Base-by-base conservation (phyloP, 805 yeast species). In the Candida michaelii region DNA sequence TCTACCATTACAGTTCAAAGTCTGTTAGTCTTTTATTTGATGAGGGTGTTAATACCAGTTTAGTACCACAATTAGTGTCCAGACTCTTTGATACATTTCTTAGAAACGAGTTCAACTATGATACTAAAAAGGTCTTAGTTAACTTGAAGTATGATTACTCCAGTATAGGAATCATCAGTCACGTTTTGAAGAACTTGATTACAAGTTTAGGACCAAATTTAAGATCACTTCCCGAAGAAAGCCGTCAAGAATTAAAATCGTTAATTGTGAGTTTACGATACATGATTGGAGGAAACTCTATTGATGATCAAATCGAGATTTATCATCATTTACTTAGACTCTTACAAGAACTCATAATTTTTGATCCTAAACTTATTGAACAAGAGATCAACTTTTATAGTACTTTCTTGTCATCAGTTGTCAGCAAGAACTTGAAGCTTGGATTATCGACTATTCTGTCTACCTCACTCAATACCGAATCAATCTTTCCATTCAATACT, bases 1-100 rank as follows among this genome's bases (percentile, higher is more conserved):
- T 93, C 13, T 90, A 87, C 56, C 74, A 78, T 42, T 83, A 89
- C 73, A 73, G 91, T 0, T 58, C 89, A 51, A 76, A 75, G 36
- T 76, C 93, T 0, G 57, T 85, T 32, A 61, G 76, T 2, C 63
- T 75, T 1, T 59, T 85, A 10, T 66, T 89, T 23, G 80, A 78
- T 29, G 77, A 75, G 25, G 18, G 17, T 8, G 71, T 77, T 17
- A 77, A 73, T 42, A 47, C 56, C 5, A 63, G 43, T 1, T 48
- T 47, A 36, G 70, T 82, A 1, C 58, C 76, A 2, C 67, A 67
- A 13, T 53, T 82, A 0, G 42, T 70, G 34, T 50, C 46, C 8
- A 50, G 49, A 10, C n/a, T 68, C 2, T 47, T 66, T 60, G 42
- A 54, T 40, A 31, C 61, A 52, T 42, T 62, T 71, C 42, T 69